Conservation (phyloP, 805 yeast species). For the Lachancea nothofagi region DNA sequence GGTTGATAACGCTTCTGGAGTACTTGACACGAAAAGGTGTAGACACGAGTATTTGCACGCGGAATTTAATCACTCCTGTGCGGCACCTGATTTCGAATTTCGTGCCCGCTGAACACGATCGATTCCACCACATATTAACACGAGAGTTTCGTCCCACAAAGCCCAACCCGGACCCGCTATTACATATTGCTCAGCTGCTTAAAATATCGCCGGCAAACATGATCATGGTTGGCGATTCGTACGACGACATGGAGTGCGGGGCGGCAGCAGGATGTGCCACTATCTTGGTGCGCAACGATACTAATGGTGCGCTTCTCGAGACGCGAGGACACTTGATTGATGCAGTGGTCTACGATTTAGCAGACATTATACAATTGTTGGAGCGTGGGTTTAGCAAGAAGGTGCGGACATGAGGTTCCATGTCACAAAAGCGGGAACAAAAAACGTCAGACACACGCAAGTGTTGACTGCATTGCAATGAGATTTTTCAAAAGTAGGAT, state of each 20-base stretch:
- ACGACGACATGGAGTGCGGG: slow-evolving; percentile 65
- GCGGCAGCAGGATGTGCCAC: slow-evolving; percentile 57
- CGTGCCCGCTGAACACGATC: slow-evolving; percentile 34
- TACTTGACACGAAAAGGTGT: slow-evolving; percentile 31
- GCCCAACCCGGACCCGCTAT: slow-evolving; percentile 59
- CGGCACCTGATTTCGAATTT: slow-evolving; percentile 42
- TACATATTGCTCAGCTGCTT: slow-evolving; percentile 50
- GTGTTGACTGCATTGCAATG: too few species aligned
- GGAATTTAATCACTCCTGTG: slow-evolving; percentile 53
- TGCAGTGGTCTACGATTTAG: slow-evolving; percentile 15
- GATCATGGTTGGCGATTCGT: slow-evolving; percentile 70
- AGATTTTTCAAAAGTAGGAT: too few species aligned
- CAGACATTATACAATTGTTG: slow-evolving; percentile 29
- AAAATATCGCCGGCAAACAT: slow-evolving; percentile 40
- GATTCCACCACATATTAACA: slow-evolving; percentile 52
- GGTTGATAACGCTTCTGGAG: slow-evolving; percentile 40
- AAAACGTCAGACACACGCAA: too few species aligned
- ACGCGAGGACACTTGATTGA: slow-evolving; percentile 30
- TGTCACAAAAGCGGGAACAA: too few species aligned
- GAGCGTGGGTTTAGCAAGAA: slow-evolving; percentile 5
- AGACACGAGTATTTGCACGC: slow-evolving; percentile 55
- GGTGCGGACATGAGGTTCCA: not conserved
- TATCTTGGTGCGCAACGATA: slow-evolving; percentile 46
- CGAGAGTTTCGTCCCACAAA: slow-evolving; percentile 63
- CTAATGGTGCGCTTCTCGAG: slow-evolving; percentile 41